Conservation (phyloP, 371 early-diverging fungal species). For the Mortierella sp. region DNA sequence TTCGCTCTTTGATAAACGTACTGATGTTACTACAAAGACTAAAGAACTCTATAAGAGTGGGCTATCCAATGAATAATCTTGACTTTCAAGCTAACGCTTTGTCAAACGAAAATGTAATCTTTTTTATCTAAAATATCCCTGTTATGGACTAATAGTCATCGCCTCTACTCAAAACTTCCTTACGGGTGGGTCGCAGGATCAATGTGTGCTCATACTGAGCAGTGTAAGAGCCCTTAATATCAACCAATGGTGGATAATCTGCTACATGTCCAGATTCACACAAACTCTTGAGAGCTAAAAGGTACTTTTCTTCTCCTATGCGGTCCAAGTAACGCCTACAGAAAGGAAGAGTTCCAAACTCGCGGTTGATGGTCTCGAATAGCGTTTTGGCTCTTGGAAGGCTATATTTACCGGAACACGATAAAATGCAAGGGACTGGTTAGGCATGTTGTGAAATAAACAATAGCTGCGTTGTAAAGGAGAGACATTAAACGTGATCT, state of each 20-base stretch:
- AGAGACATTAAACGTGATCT: background rate
- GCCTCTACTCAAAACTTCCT: conserved; percentile 80
- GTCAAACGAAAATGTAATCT: too few relatives aligned
- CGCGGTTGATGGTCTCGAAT: conserved; percentile 88
- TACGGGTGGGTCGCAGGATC: conserved; percentile 88
- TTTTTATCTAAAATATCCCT: background rate
- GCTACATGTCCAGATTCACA: conserved; percentile 89
- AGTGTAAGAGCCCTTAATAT: conserved; percentile 92
- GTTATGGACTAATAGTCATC: conserved; percentile 64
- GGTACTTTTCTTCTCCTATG: conserved; percentile 87
- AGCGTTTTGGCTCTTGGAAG: conserved; percentile 88
- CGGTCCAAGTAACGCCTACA: conserved; percentile 98
- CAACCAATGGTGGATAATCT: conserved; percentile 95
- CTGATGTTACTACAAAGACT: too few relatives aligned
- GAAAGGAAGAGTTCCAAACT: conserved; percentile 98
- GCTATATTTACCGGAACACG: background rate
- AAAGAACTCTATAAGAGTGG: too few relatives aligned
- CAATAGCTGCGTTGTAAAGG: too few relatives aligned
- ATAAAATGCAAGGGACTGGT: too few relatives aligned
- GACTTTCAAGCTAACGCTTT: too few relatives aligned
- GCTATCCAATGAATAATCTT: too few relatives aligned
- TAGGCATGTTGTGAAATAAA: background rate
- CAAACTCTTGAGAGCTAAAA: conserved; percentile 88
- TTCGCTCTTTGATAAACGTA: too few relatives aligned
- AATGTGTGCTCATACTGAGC: conserved; percentile 99